Evolutionary conservation across 164 flowering plant genomes (phyloP).

Genomic region (Buxus sempervirens): DNA sequence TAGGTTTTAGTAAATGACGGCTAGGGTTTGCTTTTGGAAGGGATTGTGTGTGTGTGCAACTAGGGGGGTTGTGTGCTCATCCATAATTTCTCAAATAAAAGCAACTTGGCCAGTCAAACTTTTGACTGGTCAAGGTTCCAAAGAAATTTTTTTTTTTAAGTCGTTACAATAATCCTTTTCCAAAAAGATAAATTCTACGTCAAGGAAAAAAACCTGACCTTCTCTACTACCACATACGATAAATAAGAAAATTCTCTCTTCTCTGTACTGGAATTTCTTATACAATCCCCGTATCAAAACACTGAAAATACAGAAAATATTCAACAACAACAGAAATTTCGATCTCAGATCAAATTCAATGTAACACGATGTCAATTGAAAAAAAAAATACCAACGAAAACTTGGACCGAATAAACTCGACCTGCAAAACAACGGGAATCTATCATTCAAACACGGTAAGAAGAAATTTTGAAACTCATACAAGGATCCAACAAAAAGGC

Average conservation of each 20-base stretch:
- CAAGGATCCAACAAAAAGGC: too few relatives aligned
- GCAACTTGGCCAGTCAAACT: too few relatives aligned
- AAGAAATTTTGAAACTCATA: background rate
- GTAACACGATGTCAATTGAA: too few relatives aligned
- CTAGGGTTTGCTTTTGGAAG: too few relatives aligned
- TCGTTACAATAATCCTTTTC: background rate
- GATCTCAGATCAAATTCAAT: background rate
- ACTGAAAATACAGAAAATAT: background rate
- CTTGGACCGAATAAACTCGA: background rate
- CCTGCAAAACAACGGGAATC: background rate
- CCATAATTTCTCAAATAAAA: too few relatives aligned
- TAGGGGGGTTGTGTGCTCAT: too few relatives aligned
- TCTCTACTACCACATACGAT: constrained; percentile 1
- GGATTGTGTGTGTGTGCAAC: too few relatives aligned
- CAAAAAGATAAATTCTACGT: background rate
- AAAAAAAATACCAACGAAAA: background rate
- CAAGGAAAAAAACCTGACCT: background rate
- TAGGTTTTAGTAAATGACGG: too few relatives aligned
- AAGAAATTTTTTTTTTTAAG: too few relatives aligned
- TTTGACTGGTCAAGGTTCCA: too few relatives aligned
- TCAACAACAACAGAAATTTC: constrained; percentile 4
- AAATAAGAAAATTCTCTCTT: background rate
- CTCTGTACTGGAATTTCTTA: background rate
- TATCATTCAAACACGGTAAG: background rate
- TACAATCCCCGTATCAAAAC: constrained; percentile 1